These are phyloP conservation scores for Dicorynia guianensis DNA, from an alignment of 306 rosid genomes.

Conservation along the genomic window DNA sequence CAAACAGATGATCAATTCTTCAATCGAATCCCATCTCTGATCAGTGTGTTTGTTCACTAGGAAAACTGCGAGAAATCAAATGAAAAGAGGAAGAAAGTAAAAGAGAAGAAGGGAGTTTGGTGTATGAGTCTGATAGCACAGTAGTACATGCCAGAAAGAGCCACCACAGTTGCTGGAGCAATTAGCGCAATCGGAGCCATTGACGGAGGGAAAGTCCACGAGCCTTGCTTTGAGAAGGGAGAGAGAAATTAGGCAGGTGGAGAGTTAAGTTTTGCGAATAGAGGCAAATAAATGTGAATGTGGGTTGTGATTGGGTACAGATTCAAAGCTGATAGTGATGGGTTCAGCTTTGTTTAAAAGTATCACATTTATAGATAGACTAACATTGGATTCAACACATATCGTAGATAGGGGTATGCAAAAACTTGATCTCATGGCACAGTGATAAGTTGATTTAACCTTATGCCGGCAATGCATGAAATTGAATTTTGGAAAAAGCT, in stretches of 20 bases:
- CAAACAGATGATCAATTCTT: background rate
- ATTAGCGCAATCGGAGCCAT: conserved; percentile 55
- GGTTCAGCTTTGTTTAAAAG: background rate
- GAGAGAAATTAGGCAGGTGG: background rate
- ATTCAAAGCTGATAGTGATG: conserved; percentile 39
- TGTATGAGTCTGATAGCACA: conserved; percentile 18
- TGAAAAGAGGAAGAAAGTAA: background rate
- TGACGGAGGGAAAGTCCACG: conserved; percentile 19
- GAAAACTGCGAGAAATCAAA: background rate
- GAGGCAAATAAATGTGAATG: conserved; percentile 24
- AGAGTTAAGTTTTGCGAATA: background rate
- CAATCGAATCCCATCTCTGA: background rate
- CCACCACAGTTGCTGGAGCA: conserved; percentile 41
- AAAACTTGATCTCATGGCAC: too few species aligned
- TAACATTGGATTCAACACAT: too few species aligned
- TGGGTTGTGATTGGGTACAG: background rate
- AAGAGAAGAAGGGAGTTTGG: background rate
- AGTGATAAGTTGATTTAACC: too few species aligned
- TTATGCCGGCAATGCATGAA: too few species aligned
- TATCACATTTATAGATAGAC: background rate
- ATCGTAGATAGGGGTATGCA: too few species aligned
- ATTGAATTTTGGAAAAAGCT: too few species aligned
- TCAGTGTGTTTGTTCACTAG: background rate
- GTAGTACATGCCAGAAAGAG: conserved; percentile 47
- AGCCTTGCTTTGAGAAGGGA: background rate